Base-by-base conservation (phyloP, 192 early-diverging fungal species). In the Phycomyces nitens region DNA sequence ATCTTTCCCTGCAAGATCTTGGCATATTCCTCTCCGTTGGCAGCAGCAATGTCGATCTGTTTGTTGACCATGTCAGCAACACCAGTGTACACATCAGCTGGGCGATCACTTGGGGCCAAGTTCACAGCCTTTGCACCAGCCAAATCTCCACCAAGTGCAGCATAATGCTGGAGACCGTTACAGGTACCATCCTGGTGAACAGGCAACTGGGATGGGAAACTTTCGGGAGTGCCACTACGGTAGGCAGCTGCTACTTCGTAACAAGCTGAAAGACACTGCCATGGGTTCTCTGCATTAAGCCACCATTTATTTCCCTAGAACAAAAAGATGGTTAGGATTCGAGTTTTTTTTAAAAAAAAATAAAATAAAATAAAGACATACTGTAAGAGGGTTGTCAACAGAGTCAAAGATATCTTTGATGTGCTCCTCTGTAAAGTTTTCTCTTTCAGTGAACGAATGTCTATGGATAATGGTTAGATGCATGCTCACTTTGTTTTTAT, bases 111-210 rank as follows among this genome's bases (percentile, higher is more conserved):
- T 10, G 92, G 90, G 3, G 87, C 63, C 34, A 99, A 76, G 64
- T 99, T 97, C 62, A 99, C 97, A 40, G 92, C 89, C 47, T 76
- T 66, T 3, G 95, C 97, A 47, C 95, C 95, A 38, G 83, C 81
- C 29, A 79, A 73, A 71, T 99, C 97, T 65, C 94, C 92, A 54
- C 95, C 95, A 59, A 99, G 77, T 1, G 97, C 95, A 3, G 97
- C 97, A 70, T 97, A 97, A 78, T 99, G 97, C 82, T 99, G 97
- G 61, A 99, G 78, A 11, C 97, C 97, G 64, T 97, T 97, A 77
- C 97, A 99, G 0, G 94, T 95, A 26, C 95, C 97, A 72, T 99
- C 97, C 72, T 96, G 95, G 74, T 99, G 96, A 16, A 99, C 81
- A 10, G 94, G 95, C 51, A 97, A 71, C 14, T 81, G 71, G 52